Percentiles rank a stretch among this genome's conserved stretches.
These are phyloP conservation scores for Chrysanthemum makinoi DNA, from an alignment of 129 eudicot genomes.

Conservation along the genomic window DNA sequence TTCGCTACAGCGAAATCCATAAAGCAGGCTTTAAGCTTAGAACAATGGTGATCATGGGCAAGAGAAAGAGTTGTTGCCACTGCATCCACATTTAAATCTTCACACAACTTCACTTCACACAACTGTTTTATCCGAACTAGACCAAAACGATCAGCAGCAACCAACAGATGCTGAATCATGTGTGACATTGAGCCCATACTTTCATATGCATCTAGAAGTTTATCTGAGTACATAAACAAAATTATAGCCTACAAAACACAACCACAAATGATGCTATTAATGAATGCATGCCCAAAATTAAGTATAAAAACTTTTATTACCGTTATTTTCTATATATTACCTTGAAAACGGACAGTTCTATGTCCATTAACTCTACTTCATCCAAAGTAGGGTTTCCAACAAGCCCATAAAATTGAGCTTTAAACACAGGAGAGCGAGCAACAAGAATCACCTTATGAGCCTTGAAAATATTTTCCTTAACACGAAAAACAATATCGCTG, in stretches of 20 bases:
- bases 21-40: not conserved
- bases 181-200: not conserved
- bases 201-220: not conserved
- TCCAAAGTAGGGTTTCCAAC: not conserved
- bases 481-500: not conserved
- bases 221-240: not conserved
- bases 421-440: not conserved
- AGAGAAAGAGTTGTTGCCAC: not conserved
- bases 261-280: not conserved
- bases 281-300: not conserved
- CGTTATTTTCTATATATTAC: not conserved
- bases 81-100: not conserved
- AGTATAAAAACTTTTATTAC: not conserved
- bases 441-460: not conserved
- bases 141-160: not conserved
- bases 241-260: not conserved
- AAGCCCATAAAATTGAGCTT: not conserved
- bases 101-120: not conserved
- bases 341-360: not conserved
- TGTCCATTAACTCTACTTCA: not conserved
- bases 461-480: not conserved
- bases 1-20: not conserved
- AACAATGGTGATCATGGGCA: not conserved
- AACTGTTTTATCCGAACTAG: not conserved
- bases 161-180: conserved; percentile 4